These are phyloP conservation scores for Udeniomyces megalosporus DNA, from an alignment of 768 basidiomycete species.

Conservation along the genomic window DNA sequence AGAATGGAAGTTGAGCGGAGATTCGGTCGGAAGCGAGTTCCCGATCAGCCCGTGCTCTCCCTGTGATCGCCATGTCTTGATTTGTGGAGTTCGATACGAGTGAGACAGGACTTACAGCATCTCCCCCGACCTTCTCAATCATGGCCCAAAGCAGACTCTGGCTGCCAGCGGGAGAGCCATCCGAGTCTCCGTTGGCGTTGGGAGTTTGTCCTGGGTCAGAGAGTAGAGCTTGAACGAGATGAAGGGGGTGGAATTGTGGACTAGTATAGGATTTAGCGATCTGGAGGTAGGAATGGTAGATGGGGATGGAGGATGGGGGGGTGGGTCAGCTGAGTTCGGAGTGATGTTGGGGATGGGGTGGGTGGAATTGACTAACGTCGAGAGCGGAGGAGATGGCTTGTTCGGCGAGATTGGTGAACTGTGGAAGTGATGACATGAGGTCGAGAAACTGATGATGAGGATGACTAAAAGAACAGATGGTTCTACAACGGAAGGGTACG, in stretches of 20 bases:
- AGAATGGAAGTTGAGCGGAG: no score
- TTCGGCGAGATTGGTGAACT: constrained; percentile 12
- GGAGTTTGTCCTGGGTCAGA: background rate
- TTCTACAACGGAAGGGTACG: background rate
- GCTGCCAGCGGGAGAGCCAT: background rate
- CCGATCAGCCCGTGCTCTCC: no score
- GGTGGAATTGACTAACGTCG: background rate
- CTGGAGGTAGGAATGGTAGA: background rate
- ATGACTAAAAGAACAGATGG: background rate
- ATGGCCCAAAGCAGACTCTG: constrained; percentile 57
- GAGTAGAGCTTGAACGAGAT: background rate
- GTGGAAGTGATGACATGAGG: background rate
- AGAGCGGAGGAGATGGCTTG: constrained; percentile 10
- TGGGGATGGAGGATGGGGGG: no score
- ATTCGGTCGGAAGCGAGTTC: no score
- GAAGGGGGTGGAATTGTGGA: constrained; percentile 6
- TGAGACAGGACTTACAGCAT: constrained; percentile 42
- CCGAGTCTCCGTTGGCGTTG: constrained; percentile 7
- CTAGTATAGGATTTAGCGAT: constrained; percentile 7
- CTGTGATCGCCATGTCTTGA: no score
- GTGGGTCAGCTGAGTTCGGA: no score
- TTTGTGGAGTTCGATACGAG: no score
- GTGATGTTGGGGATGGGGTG: background rate
- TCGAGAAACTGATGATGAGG: background rate
- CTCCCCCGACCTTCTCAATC: constrained; percentile 68